Conservation (phyloP, 495 filamentous ascomycete genomes). For the Cercophora newfieldiana region DNA sequence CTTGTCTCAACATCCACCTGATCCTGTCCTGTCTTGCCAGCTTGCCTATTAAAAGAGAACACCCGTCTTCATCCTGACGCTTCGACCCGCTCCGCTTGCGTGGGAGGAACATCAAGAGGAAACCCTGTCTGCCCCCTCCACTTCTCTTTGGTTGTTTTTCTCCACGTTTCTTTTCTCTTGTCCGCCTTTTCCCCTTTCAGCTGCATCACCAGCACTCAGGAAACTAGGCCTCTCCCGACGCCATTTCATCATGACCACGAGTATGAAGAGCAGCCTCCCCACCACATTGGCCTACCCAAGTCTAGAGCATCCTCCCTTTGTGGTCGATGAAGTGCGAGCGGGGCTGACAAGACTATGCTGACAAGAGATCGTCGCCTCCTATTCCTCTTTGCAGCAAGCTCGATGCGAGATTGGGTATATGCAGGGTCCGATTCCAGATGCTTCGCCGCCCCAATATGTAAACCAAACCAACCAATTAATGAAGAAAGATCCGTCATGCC, state of each 20-base stretch:
- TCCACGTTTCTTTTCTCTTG: background rate
- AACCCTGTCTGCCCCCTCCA: background rate
- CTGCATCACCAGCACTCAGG: background rate
- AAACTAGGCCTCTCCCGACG: background rate
- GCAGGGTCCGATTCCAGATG: conserved; percentile 25
- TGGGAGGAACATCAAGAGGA: background rate
- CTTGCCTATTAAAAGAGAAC: background rate
- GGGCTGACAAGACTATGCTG: background rate
- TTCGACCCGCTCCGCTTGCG: background rate
- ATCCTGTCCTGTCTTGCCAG: conserved; percentile 13
- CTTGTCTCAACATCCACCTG: background rate
- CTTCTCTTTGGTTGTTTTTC: no score
- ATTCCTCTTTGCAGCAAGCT: conserved; percentile 9
- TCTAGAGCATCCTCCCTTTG: background rate
- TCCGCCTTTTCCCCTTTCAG: background rate
- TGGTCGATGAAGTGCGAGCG: background rate
- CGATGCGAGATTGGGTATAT: conserved; percentile 25
- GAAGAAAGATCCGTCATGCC: background rate
- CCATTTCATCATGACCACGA: conserved; percentile 1
- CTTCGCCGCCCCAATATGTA: conserved; percentile 19
- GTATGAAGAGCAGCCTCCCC: background rate
- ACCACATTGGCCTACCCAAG: background rate
- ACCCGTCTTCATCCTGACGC: background rate
- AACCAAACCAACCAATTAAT: conserved; percentile 1
- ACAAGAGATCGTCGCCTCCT: background rate